phyloP scores from a whole-genome alignment of 345 rosid species.

The Salix koriyanagi region DNA sequence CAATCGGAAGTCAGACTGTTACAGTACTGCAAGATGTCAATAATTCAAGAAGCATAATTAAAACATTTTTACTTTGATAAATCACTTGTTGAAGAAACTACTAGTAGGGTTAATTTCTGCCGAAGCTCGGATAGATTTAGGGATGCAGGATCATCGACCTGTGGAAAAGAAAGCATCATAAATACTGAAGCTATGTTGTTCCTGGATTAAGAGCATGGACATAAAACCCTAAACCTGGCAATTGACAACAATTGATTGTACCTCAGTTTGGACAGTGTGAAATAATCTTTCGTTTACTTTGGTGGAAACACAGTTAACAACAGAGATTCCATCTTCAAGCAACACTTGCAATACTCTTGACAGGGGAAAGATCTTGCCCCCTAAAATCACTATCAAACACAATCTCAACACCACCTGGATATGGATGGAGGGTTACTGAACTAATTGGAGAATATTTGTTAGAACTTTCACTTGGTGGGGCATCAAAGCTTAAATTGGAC shows the following conservation, averaged over 20 bases:
- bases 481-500: slow-evolving; percentile 14
- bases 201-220: not conserved
- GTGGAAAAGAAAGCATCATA: slow-evolving; percentile 15
- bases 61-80: not conserved
- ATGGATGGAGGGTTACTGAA: slow-evolving; percentile 37
- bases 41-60: not conserved
- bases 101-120: slow-evolving; percentile 28
- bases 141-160: slow-evolving; percentile 43
- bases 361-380: slow-evolving; percentile 32
- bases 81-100: slow-evolving; percentile 10
- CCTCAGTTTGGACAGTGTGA: slow-evolving; percentile 58
- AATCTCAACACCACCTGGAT: slow-evolving; percentile 51
- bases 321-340: slow-evolving; percentile 45
- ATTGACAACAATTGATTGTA: slow-evolving; percentile 8
- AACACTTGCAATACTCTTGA: slow-evolving; percentile 47
- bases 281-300: slow-evolving; percentile 39
- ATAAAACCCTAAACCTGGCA: slow-evolving; percentile 2
- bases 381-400: slow-evolving; percentile 29
- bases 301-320: slow-evolving; percentile 46
- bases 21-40: not conserved
- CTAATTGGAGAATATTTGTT: not conserved
- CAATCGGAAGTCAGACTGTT: slow-evolving; percentile 4
- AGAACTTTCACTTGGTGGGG: slow-evolving; percentile 7
- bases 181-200: not conserved
- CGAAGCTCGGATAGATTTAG: slow-evolving; percentile 26